Base-by-base conservation (phyloP, 148 eudicot genomes). In the Limonium bicolor region DNA sequence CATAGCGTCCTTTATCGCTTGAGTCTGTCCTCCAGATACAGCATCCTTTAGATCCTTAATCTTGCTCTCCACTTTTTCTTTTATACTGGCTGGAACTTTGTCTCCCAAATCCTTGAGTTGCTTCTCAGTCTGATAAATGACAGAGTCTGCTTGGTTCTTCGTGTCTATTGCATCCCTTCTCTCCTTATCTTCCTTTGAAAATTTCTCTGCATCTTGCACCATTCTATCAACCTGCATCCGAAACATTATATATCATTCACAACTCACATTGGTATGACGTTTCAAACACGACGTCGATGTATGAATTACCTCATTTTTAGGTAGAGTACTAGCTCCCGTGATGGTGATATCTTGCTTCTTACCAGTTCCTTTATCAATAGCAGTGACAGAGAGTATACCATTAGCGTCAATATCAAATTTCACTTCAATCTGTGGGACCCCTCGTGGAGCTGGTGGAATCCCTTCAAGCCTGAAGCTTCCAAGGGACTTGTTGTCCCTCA, bases 381-480 rank as follows among this genome's bases (percentile, higher is more conserved):
- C 94, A 41, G 82, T 43, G 12, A 87, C 96, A 5, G 96, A 87
- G 29, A 87, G 82, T 49, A 87, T 87, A 7, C 90, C 96, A 66
- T 87, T 87, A 22, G 96, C 73, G 46, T 68, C 96, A 51, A 87
- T 87, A 58, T 87, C 96, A 53, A 87, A 87, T 53, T 87, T 87
- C 55, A 87, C 96, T 58, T 87, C 94, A 46, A 87, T 76, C 60
- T 82, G 96, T 13, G 96, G 96, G 51, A 87, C 94, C 36, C 94
- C 90, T 25, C 90, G 71, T 14, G 94, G 90, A 17, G 94, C 94
- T 25, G 96, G 94, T 10, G 96, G 96, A 51, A 87, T 79, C 48
- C 96, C 96, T 71, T 87, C 96, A 20, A 87, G 56, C 12, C 94
- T 79, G 80, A 87, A 87, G 71, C 88, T 87, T 27, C 96, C 90